Percentiles rank a stretch among this genome's conserved stretches.
Evolutionary conservation across 257 asterid species (phyloP).

Genomic region (Phtheirospermum japonicum): DNA sequence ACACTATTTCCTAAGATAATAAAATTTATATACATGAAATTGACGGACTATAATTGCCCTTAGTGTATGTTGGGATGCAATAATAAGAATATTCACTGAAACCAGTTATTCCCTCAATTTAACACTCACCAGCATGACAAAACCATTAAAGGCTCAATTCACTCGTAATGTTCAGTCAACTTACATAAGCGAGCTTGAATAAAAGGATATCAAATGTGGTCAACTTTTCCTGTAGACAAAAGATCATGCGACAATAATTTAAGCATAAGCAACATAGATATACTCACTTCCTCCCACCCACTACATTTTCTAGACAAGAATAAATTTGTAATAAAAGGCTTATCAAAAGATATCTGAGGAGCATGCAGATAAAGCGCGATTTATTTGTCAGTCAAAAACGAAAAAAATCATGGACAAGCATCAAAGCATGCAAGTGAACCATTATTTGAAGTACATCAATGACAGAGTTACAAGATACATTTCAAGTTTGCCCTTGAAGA

Average conservation of each 20-base stretch:
- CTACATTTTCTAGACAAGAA: conserved; percentile 2
- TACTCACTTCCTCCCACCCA: neutral
- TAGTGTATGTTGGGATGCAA: too few species aligned
- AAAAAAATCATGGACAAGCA: too few species aligned
- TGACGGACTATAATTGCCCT: neutral
- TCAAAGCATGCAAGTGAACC: too few species aligned
- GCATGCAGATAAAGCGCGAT: neutral
- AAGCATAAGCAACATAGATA: neutral
- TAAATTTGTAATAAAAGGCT: neutral
- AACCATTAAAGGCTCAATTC: conserved; percentile 18
- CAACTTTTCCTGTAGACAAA: conserved; percentile 10
- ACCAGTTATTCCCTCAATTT: neutral
- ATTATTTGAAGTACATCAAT: conserved; percentile 1
- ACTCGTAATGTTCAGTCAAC: neutral
- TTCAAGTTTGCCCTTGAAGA: neutral
- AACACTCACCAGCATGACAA: neutral
- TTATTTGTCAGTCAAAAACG: too few species aligned
- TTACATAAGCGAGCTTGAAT: conserved; percentile 1
- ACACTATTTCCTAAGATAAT: too few species aligned
- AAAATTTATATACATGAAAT: too few species aligned
- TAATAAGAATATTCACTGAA: neutral
- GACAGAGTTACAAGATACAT: neutral
- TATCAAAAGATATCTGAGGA: neutral
- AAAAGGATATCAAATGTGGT: neutral
- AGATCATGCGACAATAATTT: neutral